Percentiles rank a stretch among this genome's conserved stretches.
Conservation (phyloP, 73 alveolate species). For the Diophrys sp. region DNA sequence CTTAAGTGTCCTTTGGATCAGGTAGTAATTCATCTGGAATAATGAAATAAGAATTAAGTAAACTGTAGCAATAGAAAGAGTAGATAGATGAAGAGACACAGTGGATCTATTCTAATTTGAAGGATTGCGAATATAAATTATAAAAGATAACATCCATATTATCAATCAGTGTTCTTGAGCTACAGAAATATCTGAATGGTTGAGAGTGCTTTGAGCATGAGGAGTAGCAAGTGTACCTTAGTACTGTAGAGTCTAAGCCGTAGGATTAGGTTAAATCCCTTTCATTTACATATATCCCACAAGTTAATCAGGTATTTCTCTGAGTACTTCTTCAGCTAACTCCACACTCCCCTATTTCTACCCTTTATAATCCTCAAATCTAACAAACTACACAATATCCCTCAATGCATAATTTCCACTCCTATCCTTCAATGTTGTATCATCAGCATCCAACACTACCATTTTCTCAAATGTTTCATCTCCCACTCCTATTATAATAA, state of each 20-base stretch:
- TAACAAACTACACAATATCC: slow-evolving; percentile 93
- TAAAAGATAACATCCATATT: too few species aligned
- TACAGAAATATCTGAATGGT: too few species aligned
- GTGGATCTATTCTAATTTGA: too few species aligned
- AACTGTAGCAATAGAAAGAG: too few species aligned
- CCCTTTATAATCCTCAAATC: slow-evolving; percentile 45
- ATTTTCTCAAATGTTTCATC: slow-evolving; percentile 80
- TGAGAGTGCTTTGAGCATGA: too few species aligned
- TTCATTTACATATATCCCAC: slow-evolving; percentile 47
- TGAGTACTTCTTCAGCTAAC: slow-evolving; percentile 91
- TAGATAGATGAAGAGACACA: too few species aligned
- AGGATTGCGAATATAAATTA: too few species aligned
- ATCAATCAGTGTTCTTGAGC: too few species aligned
- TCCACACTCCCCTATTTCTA: background rate
- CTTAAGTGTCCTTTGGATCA: too few species aligned
- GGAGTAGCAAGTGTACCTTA: too few species aligned
- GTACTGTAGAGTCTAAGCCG: background rate
- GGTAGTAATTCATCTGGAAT: too few species aligned
- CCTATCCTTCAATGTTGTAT: slow-evolving; percentile 42
- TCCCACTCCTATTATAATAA: slow-evolving; percentile 94
- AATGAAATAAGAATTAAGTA: too few species aligned
- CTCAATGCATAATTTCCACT: slow-evolving; percentile 70
- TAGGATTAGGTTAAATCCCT: background rate
- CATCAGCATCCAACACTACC: slow-evolving; percentile 92
- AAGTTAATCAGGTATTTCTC: slow-evolving; percentile 91